Evolutionary conservation across 2,329 filamentous ascomycete genomes (phyloP), one percentile per base, ranked within the genome.

Genomic region (Penicillium sp.): DNA sequence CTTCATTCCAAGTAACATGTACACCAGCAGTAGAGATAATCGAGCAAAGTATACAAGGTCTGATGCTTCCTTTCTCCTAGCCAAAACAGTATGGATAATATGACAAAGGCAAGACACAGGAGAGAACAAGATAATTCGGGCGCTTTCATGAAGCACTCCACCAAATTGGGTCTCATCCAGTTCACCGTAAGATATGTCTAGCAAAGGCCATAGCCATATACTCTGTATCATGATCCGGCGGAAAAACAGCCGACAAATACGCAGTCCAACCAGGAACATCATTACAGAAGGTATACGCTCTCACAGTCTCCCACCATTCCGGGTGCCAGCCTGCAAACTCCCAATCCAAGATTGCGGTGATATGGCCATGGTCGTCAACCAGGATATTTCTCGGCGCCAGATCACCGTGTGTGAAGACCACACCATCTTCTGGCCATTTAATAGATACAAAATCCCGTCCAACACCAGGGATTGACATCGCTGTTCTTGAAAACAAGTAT

Each of bases 341-440:
- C 55, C 43, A 55, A 18, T 57, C 51, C 8, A 57, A 32, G 29
- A 55, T 38, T 14, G 47, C 47, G 16, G 52, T 49, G 27, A 57
- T 27, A 13, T 42, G 43, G 5, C 38, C 43, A 18, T 45, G 16
- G 9, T 46, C 34, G n/a, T 55, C 43, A 23, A 57, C 47, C n/a
- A 57, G 27, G 11, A 55, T 57, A 23, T 57, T 55, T 36, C 36
- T 42, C 14, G 39, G 51, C 13, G 46, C 36, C 11, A 57, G 16
- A 40, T 57, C 55, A 27, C 47, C 47, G 23, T 57, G 52, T 7
- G 46, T 48, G 38, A 55, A 55, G 3, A 48, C 23, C n/a, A 52
- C 29, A 10, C 38, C 26, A 19, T 49, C 42, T 7, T 45, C 34
- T 10, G 11, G 2, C 23, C n/a, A 18, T 8, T 14, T 32, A 13